Evolutionary conservation across 2,329 filamentous ascomycete genomes (phyloP).

Genomic region (Akanthomyces uredinophilus): DNA sequence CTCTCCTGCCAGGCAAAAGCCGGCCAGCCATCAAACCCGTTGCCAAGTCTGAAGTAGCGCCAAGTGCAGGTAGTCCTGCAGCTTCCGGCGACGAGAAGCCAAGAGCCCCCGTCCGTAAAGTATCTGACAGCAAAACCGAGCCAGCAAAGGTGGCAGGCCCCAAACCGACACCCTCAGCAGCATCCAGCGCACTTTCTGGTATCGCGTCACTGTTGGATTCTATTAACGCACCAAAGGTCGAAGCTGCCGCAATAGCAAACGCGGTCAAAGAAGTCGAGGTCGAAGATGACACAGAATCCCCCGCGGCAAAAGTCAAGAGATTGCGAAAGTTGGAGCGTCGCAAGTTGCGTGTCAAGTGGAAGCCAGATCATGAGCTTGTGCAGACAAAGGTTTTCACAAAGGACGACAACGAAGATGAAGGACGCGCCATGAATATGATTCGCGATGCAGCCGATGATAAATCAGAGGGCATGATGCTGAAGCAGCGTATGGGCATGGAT

Average conservation of each 20-base stretch:
- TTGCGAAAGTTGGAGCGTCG: slow-evolving; percentile 68
- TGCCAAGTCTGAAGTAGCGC: slow-evolving; percentile 29
- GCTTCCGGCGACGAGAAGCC: slow-evolving; percentile 27
- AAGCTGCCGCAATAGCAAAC: slow-evolving; percentile 33
- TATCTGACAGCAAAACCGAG: slow-evolving; percentile 19
- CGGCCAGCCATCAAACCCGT: slow-evolving; percentile 39
- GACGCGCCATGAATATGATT: slow-evolving; percentile 61
- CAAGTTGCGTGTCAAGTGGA: slow-evolving; percentile 66
- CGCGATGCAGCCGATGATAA: slow-evolving; percentile 69
- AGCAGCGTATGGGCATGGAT: slow-evolving; percentile 43
- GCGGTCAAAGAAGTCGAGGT: slow-evolving; percentile 44
- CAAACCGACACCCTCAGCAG: slow-evolving; percentile 26
- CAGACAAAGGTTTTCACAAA: slow-evolving; percentile 66
- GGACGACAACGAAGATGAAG: slow-evolving; percentile 65
- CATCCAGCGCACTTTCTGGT: slow-evolving; percentile 38
- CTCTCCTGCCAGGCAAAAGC: slow-evolving; percentile 42
- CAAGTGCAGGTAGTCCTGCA: slow-evolving; percentile 23
- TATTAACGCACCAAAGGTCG: slow-evolving; percentile 39
- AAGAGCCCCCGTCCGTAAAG: slow-evolving; percentile 18
- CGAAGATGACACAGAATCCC: slow-evolving; percentile 56
- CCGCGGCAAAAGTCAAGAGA: slow-evolving; percentile 61
- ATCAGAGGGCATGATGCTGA: slow-evolving; percentile 66
- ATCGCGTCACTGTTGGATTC: slow-evolving; percentile 52
- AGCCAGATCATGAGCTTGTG: slow-evolving; percentile 60
- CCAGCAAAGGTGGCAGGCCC: slow-evolving; percentile 22